Percentiles rank a stretch among this genome's conserved stretches.
Conservation (phyloP, 2,329 filamentous ascomycete species). For the Fusarium pininemorale region DNA sequence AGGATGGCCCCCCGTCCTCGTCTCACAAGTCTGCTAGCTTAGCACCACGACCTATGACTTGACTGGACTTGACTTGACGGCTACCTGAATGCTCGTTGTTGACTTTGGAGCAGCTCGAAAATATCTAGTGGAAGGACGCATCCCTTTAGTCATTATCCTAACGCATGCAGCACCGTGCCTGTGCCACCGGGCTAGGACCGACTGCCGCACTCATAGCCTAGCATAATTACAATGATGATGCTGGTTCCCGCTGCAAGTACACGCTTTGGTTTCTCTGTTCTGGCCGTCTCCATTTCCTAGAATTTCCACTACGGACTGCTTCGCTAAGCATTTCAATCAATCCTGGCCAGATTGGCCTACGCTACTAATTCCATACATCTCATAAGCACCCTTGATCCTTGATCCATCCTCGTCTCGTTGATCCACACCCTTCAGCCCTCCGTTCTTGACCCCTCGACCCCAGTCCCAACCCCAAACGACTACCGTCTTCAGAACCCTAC, state of each 20-base stretch:
- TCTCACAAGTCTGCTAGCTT: slow-evolving; percentile 9
- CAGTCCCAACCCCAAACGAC: slow-evolving; percentile 43
- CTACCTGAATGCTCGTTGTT: background rate
- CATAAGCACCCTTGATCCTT: slow-evolving; percentile 31
- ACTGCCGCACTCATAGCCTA: slow-evolving; percentile 26
- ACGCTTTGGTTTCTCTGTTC: slow-evolving; percentile 21
- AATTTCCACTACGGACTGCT: slow-evolving; percentile 12
- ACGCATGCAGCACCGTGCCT: slow-evolving; percentile 37
- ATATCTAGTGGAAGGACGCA: slow-evolving; percentile 10
- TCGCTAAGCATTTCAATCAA: slow-evolving; percentile 15
- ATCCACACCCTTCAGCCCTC: slow-evolving; percentile 42
- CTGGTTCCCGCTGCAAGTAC: slow-evolving; percentile 38
- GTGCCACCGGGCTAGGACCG: slow-evolving; percentile 31
- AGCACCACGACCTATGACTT: slow-evolving; percentile 24
- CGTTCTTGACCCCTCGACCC: slow-evolving; percentile 33
- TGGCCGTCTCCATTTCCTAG: slow-evolving; percentile 2
- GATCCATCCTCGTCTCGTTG: slow-evolving; percentile 32
- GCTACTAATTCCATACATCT: slow-evolving; percentile 11
- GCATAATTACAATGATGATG: slow-evolving; percentile 37
- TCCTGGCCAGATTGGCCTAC: slow-evolving; percentile 3
- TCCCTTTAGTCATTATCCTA: slow-evolving; percentile 27
- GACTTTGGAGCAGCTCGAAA: slow-evolving; percentile 15
- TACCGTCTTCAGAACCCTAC: slow-evolving; percentile 44
- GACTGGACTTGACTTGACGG: slow-evolving; percentile 18
- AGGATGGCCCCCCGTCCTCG: slow-evolving; percentile 23